These are phyloP conservation scores for Davidsoniella virescens DNA, from an alignment of 2,329 filamentous ascomycete species.

Conservation along the genomic window DNA sequence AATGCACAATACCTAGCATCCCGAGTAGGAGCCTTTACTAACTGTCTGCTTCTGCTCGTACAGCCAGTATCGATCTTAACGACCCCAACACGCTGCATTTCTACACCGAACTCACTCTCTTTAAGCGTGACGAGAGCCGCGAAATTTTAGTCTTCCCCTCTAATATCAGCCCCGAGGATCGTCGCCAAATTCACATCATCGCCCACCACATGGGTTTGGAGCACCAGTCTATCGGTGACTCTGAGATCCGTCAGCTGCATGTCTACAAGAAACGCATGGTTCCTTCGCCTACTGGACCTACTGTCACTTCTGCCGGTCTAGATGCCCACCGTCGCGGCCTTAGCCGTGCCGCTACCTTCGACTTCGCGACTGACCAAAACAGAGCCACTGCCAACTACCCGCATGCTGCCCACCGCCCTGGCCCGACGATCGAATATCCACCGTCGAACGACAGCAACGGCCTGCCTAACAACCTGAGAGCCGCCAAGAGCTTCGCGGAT, in stretches of 20 bases:
- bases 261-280: constrained; percentile 55
- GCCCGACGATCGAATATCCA: constrained; percentile 74
- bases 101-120: constrained; percentile 79
- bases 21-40: constrained; percentile 25
- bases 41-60: constrained; percentile 20
- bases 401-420: constrained; percentile 65
- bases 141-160: constrained; percentile 76
- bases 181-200: constrained; percentile 81
- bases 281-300: constrained; percentile 35
- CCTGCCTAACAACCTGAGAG: constrained; percentile 66
- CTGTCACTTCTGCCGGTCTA: constrained; percentile 44
- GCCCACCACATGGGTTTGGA: constrained; percentile 89
- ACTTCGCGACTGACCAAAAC: constrained; percentile 71
- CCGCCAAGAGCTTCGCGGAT: constrained; percentile 93
- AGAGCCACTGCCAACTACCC: constrained; percentile 53
- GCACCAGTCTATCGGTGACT: constrained; percentile 77
- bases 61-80: constrained; percentile 54
- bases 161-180: constrained; percentile 64
- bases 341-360: constrained; percentile 90
- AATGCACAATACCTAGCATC: too few species aligned
- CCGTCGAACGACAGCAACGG: constrained; percentile 51
- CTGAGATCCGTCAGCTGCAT: constrained; percentile 77
- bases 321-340: constrained; percentile 71
- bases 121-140: constrained; percentile 62
- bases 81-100: constrained; percentile 74